phyloP scores from a whole-genome alignment of 805 yeast species.

The Teunomyces stri region DNA sequence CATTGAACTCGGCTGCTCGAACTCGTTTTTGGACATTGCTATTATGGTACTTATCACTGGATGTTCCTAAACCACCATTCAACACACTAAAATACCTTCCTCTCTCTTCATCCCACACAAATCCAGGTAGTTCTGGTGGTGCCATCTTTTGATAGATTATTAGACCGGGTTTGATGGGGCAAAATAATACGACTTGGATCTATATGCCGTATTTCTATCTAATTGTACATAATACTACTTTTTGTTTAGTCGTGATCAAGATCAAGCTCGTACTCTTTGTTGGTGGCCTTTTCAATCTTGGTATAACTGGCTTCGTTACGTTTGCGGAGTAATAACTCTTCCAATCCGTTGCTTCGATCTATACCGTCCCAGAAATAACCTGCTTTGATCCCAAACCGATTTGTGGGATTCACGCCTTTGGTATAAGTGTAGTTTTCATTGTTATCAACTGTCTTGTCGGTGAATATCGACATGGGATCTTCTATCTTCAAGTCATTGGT shows the following conservation, averaged over 20 bases:
- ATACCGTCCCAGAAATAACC: slow-evolving; percentile 92
- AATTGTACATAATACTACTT: neutral
- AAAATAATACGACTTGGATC: neutral
- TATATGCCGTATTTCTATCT: neutral
- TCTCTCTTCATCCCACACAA: slow-evolving; percentile 25
- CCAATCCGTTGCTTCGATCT: slow-evolving; percentile 87
- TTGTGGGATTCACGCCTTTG: slow-evolving; percentile 53
- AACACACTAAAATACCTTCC: slow-evolving; percentile 31
- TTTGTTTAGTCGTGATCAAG: slow-evolving; percentile 1
- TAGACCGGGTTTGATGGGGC: neutral
- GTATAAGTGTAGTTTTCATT: slow-evolving; percentile 31
- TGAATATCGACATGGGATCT: slow-evolving; percentile 62
- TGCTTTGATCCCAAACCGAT: slow-evolving; percentile 73
- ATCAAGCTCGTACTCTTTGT: slow-evolving; percentile 10
- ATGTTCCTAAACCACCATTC: slow-evolving; percentile 25
- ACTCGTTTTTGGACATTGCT: slow-evolving; percentile 22
- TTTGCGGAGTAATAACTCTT: slow-evolving; percentile 52
- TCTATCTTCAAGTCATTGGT: slow-evolving; percentile 27
- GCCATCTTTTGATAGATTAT: neutral
- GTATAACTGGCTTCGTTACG: slow-evolving; percentile 26
- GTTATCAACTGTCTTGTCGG: slow-evolving; percentile 20
- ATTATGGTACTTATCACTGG: slow-evolving; percentile 24
- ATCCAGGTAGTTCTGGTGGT: slow-evolving; percentile 30
- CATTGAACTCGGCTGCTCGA: slow-evolving; percentile 10
- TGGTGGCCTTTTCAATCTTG: slow-evolving; percentile 9